Evolutionary conservation across 257 asterid genomes (phyloP), one percentile per base, ranked within the genome.

Genomic region (Solanum okadae): DNA sequence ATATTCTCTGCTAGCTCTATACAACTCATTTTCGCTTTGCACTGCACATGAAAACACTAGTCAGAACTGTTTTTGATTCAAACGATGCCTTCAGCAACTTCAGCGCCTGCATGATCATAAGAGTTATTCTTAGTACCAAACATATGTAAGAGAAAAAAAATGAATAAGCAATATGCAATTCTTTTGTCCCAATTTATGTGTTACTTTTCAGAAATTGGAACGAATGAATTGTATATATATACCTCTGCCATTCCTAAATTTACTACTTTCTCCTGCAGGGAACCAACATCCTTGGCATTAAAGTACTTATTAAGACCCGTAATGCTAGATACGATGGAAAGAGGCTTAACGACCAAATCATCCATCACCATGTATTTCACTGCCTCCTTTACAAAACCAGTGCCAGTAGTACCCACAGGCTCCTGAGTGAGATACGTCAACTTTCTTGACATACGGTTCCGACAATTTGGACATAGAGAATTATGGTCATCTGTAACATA

Each of bases 301-400:
- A 38, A 68, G 10, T 68, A 83, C 29, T 86, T 11, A 1, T 90
- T 90, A 2, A 90, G 71, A 44, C 46, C 22, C 2, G 88, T 38
- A 6, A 90, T 65, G 86, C 87, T 73, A 5, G 91, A 83, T 5
- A 92, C 40, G 34, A 33, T 33, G 34, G 33, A 31, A 31, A 31
- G 33, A 31, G 93, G 91, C 86, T 61, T 86, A 14, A 90, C 88
- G 1, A 44, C 89, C 88, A 92, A 81, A 40, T 92, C 91, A 87
- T 92, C 92, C 92, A 63, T 89, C 31, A 92, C 87, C 92, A 90
- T 88, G 23, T 56, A 92, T 14, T 83, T 86, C 52, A 70, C 87
- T 29, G 81, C 82, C 2, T 88, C 93, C 88, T 92, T 91, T 29
- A 92, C 93, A 35, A 91, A 84, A 5, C 93, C 94, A 5, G 3